These are phyloP conservation scores for Neoscytalidium dimidiatum DNA, from an alignment of 2,329 filamentous ascomycete genomes.

Conservation along the genomic window DNA sequence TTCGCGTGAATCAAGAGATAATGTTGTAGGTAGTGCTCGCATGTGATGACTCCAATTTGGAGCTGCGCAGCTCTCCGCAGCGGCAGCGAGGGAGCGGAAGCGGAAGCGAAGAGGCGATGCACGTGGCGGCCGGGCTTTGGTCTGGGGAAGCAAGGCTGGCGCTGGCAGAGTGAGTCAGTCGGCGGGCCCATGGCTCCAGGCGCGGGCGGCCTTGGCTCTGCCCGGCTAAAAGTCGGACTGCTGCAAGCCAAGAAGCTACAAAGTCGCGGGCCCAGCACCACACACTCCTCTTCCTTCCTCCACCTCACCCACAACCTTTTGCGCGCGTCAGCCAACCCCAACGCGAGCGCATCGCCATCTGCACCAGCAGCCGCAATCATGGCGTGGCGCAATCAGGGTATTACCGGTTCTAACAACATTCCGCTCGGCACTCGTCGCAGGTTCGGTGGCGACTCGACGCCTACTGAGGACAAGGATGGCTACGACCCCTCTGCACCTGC, in stretches of 20 bases:
- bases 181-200: background rate
- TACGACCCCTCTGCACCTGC: slow-evolving; percentile 48
- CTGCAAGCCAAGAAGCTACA: background rate
- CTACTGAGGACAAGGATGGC: slow-evolving; percentile 30
- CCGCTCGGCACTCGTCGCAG: slow-evolving; percentile 83
- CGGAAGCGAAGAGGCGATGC: background rate
- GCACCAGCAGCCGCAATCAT: slow-evolving; percentile 50
- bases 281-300: background rate
- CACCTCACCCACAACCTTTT: background rate
- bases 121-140: background rate
- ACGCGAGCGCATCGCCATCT: background rate
- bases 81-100: too few species aligned
- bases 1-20: too few species aligned
- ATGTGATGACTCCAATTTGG: too few species aligned
- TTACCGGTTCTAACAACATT: slow-evolving; percentile 98
- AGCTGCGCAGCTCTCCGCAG: too few species aligned
- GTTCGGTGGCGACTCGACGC: slow-evolving; percentile 59
- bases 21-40: too few species aligned
- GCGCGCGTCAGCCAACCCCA: slow-evolving; percentile 1
- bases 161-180: background rate
- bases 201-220: background rate
- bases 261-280: background rate
- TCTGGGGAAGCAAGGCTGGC: background rate
- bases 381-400: slow-evolving; percentile 73
- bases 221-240: background rate